These are phyloP conservation scores for Microsporum audouinii DNA, from an alignment of 2,329 filamentous ascomycete species.

Conservation along the genomic window DNA sequence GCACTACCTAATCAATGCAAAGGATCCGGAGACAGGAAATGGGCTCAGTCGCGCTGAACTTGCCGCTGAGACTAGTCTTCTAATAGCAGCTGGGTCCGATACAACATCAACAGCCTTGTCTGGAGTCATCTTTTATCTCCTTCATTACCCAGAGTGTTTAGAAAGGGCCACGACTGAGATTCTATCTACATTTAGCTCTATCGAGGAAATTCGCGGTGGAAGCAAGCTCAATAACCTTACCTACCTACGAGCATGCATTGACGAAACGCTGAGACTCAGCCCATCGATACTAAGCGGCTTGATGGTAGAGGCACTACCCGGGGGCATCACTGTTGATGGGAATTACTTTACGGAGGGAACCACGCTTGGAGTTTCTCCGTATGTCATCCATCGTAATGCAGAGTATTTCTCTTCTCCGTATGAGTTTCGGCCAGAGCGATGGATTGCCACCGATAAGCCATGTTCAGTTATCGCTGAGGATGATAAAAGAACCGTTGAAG, in stretches of 20 bases:
- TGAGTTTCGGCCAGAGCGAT: constrained; percentile 25
- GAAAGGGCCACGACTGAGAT: constrained; percentile 23
- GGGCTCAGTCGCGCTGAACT: constrained; percentile 36
- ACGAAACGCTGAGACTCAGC: constrained; percentile 25
- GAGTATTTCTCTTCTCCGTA: constrained; percentile 23
- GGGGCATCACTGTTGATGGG: constrained; percentile 22
- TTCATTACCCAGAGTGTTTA: constrained; percentile 22
- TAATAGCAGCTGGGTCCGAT: constrained; percentile 39
- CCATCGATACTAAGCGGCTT: constrained; percentile 20
- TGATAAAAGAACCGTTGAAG: background rate
- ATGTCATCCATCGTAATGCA: constrained; percentile 24
- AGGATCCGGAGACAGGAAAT: constrained; percentile 35
- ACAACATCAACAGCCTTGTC: constrained; percentile 30
- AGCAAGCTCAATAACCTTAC: constrained; percentile 22
- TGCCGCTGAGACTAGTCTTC: constrained; percentile 37
- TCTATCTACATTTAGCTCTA: constrained; percentile 22
- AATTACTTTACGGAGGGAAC: constrained; percentile 22
- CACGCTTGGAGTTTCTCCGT: constrained; percentile 22
- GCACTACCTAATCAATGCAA: constrained; percentile 37
- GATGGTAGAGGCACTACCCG: constrained; percentile 20
- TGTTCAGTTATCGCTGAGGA: background rate
- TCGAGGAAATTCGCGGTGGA: constrained; percentile 27
- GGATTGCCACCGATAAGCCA: constrained; percentile 17
- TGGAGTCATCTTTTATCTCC: constrained; percentile 31
- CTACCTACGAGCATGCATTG: constrained; percentile 36